Conservation (phyloP, 1,284 basidiomycete genomes). For the Cystobasidium sp. region DNA sequence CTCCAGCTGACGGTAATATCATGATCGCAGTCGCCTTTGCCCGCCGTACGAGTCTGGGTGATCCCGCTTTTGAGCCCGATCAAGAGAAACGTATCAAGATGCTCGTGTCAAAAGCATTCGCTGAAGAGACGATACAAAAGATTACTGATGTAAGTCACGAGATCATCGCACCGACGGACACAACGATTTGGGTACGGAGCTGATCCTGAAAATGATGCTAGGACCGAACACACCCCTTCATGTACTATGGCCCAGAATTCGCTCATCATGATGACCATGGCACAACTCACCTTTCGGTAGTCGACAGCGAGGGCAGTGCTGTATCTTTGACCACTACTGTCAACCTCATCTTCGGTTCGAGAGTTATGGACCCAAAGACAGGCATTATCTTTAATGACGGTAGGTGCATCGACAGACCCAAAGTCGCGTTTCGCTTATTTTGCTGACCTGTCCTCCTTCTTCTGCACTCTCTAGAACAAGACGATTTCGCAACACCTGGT, state of each 20-base stretch:
- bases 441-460: slow-evolving; percentile 52
- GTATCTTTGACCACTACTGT: slow-evolving; percentile 84
- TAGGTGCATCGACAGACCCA: slow-evolving; percentile 54
- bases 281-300: slow-evolving; percentile 80
- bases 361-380: slow-evolving; percentile 78
- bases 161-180: background rate
- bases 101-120: slow-evolving; percentile 74
- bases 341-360: slow-evolving; percentile 83
- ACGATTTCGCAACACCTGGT: slow-evolving; percentile 85
- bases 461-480: slow-evolving; percentile 59
- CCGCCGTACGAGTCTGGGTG: slow-evolving; percentile 75
- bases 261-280: slow-evolving; percentile 80
- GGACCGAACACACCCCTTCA: slow-evolving; percentile 75
- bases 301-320: slow-evolving; percentile 82
- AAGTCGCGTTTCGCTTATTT: slow-evolving; percentile 11
- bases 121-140: slow-evolving; percentile 66
- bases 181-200: too few relatives aligned
- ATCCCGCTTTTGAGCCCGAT: slow-evolving; percentile 70
- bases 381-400: slow-evolving; percentile 87
- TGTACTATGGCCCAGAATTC: slow-evolving; percentile 82
- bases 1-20: background rate
- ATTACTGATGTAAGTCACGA: slow-evolving; percentile 73
- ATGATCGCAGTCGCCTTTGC: slow-evolving; percentile 56
- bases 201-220: slow-evolving; percentile 53
- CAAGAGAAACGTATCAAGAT: slow-evolving; percentile 63